These are phyloP conservation scores for Exophiala calicioides DNA, from an alignment of 2,329 filamentous ascomycete species.

Conservation along the genomic window DNA sequence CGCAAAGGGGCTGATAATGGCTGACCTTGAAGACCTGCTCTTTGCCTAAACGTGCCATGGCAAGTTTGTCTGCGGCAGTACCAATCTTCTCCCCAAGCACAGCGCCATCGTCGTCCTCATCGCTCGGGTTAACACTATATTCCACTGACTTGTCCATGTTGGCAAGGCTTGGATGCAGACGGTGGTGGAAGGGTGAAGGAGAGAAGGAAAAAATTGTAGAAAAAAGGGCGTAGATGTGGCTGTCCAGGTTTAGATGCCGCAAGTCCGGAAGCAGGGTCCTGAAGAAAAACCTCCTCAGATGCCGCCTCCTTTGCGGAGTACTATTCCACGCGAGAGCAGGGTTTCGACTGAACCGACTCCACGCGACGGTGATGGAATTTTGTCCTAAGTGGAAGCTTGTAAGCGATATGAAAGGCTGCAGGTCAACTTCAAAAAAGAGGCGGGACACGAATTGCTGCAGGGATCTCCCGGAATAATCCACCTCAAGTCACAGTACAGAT, in stretches of 20 bases:
- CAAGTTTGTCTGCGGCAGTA: conserved; percentile 18
- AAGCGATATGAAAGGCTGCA: no score
- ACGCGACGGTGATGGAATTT: no score
- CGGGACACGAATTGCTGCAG: no score
- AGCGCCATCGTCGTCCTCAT: conserved; percentile 17
- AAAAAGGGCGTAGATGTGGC: background rate
- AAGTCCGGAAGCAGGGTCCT: conserved; percentile 1
- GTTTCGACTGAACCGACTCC: no score
- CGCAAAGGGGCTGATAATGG: background rate
- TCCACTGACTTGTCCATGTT: conserved; percentile 18
- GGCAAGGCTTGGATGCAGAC: background rate
- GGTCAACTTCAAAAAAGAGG: no score
- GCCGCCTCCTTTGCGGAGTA: no score
- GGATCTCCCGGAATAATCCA: no score
- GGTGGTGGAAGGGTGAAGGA: conserved; percentile 1
- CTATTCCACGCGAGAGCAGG: no score
- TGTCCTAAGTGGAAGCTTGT: no score
- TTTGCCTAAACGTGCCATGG: conserved; percentile 36
- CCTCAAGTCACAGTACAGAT: no score
- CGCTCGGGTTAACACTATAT: conserved; percentile 12
- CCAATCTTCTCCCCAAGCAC: conserved; percentile 23
- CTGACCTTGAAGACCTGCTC: conserved; percentile 41
- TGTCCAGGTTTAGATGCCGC: background rate
- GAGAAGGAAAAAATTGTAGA: background rate
- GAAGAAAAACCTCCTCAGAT: conserved; percentile 1